phyloP scores from a whole-genome alignment of 805 yeast genomes.

The Candida manassasensis region DNA sequence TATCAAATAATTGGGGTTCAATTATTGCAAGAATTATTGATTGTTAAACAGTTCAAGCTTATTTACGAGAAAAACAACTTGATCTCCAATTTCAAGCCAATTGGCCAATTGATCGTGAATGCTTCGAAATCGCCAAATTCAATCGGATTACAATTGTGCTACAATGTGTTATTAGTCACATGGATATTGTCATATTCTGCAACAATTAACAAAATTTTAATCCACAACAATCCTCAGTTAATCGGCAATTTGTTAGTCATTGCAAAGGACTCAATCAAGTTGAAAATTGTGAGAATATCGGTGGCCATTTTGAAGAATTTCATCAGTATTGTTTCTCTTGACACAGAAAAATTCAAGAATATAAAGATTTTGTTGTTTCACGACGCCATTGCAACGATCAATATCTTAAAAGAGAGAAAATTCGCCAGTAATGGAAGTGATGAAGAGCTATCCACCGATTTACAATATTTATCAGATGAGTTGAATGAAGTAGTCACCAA shows the following conservation, averaged over 20 bases:
- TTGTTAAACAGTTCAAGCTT: conserved; percentile 48
- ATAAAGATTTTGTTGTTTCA: conserved; percentile 70
- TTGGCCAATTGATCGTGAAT: conserved; percentile 24
- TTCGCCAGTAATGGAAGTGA: conserved; percentile 69
- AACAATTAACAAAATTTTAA: conserved; percentile 44
- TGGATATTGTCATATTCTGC: conserved; percentile 83
- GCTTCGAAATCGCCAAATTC: conserved; percentile 34
- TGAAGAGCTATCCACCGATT: conserved; percentile 78
- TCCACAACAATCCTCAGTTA: conserved; percentile 49
- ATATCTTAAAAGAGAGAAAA: conserved; percentile 74
- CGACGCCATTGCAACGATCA: conserved; percentile 66
- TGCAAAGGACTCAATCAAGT: conserved; percentile 81
- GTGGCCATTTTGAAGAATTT: conserved; percentile 68
- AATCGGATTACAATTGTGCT: conserved; percentile 73
- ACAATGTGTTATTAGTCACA: conserved; percentile 67
- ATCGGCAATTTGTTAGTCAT: conserved; percentile 50
- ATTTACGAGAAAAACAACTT: conserved; percentile 39
- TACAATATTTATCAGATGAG: conserved; percentile 51
- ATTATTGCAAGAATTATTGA: conserved; percentile 56
- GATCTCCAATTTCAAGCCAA: conserved; percentile 28
- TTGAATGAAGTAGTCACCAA: conserved; percentile 65
- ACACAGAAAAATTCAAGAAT: conserved; percentile 38
- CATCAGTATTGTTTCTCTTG: conserved; percentile 30
- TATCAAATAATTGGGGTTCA: conserved; percentile 60
- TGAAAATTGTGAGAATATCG: conserved; percentile 84